phyloP scores from a whole-genome alignment of 768 basidiomycete genomes.

The Russula lepida region DNA sequence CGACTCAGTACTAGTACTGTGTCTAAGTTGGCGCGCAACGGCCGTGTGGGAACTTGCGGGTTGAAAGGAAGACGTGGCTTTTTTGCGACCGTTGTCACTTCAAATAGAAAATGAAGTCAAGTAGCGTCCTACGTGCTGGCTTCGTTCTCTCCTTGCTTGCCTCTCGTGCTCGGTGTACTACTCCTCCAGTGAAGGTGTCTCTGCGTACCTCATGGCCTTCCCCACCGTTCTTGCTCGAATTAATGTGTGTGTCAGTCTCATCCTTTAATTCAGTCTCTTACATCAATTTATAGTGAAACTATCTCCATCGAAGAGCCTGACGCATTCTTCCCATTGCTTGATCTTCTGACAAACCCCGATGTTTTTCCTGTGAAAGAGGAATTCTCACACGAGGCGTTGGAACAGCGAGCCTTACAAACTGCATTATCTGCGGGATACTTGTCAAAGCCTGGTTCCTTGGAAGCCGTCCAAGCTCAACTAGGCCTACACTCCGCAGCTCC shows the following conservation, averaged over 20 bases:
- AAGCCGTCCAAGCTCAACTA: constrained; percentile 61
- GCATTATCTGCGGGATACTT: constrained; percentile 42
- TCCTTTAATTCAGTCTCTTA: neutral
- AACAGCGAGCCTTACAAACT: constrained; percentile 46
- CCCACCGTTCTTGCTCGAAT: constrained; percentile 22
- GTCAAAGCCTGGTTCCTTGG: constrained; percentile 40
- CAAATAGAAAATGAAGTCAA: constrained; percentile 5
- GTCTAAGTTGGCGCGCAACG: no score
- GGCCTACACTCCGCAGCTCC: constrained; percentile 73
- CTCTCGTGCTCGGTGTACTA: neutral
- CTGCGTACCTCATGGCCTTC: constrained; percentile 32
- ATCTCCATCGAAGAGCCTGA: constrained; percentile 62
- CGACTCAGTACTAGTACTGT: no score
- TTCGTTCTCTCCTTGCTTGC: constrained; percentile 2
- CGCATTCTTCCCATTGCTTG: constrained; percentile 69
- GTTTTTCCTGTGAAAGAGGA: constrained; percentile 29
- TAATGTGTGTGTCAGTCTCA: neutral
- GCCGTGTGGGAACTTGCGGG: no score
- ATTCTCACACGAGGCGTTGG: constrained; percentile 41
- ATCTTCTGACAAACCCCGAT: constrained; percentile 50
- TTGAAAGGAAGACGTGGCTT: no score
- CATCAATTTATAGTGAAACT: constrained; percentile 56
- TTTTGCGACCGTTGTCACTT: no score
- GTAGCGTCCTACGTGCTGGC: neutral
- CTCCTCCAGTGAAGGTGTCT: constrained; percentile 31